Conservation (phyloP, 176 grass and related monocot species). For the Cocos nucifera region DNA sequence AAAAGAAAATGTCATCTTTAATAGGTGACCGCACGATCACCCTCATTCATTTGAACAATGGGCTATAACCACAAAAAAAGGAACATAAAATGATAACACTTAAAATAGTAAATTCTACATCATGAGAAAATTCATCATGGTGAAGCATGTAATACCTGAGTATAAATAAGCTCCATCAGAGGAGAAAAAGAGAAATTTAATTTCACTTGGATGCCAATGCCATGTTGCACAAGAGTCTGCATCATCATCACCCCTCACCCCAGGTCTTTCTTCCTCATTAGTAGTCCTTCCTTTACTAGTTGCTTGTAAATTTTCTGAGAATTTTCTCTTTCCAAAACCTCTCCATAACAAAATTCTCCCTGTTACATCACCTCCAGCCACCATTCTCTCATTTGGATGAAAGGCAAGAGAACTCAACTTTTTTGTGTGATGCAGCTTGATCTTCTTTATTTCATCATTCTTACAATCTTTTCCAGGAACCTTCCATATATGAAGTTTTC, state of each 20-base stretch:
- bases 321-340: slow-evolving; percentile 55
- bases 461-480: slow-evolving; percentile 52
- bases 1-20: no score
- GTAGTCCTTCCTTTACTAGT: slow-evolving; percentile 20
- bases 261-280: slow-evolving; percentile 52
- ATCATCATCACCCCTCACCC: slow-evolving; percentile 59
- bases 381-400: slow-evolving; percentile 62
- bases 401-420: slow-evolving; percentile 53
- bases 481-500: slow-evolving; percentile 65
- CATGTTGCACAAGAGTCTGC: slow-evolving; percentile 64
- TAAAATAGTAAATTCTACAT: not conserved
- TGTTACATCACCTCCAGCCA: slow-evolving; percentile 69
- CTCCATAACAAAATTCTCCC: slow-evolving; percentile 84
- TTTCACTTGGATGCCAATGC: slow-evolving; percentile 75
- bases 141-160: slow-evolving; percentile 49
- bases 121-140: not conserved
- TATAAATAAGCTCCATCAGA: slow-evolving; percentile 75
- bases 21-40: no score
- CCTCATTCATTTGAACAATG: no score
- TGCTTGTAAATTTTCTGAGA: slow-evolving; percentile 20
- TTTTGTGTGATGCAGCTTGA: slow-evolving; percentile 77
- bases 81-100: not conserved
- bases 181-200: slow-evolving; percentile 77
- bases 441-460: slow-evolving; percentile 50
- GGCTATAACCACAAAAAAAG: not conserved